These are phyloP conservation scores for Collybiopsis confluens DNA, from an alignment of 768 basidiomycete species.

Conservation along the genomic window DNA sequence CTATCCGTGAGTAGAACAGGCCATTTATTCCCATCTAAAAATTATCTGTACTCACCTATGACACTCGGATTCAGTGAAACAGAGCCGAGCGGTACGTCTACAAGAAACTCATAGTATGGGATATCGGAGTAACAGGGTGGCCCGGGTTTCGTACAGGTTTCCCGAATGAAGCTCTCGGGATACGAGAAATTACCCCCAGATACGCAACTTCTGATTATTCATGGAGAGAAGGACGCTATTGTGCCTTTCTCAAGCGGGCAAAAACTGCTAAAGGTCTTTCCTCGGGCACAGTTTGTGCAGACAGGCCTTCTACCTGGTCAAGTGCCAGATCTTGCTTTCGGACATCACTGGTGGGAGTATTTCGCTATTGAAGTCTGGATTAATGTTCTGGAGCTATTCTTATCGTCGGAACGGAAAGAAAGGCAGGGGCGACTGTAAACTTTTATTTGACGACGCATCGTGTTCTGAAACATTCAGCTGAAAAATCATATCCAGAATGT, in stretches of 20 bases:
- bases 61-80: conserved; percentile 21
- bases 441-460: no score
- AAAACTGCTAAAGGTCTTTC: conserved; percentile 31
- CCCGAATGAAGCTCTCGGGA: conserved; percentile 24
- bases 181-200: conserved; percentile 26
- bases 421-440: background rate
- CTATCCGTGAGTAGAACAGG: conserved; percentile 1
- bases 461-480: no score
- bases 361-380: conserved; percentile 38
- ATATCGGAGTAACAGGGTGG: background rate
- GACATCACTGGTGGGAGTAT: conserved; percentile 45
- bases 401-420: conserved; percentile 9
- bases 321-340: conserved; percentile 33
- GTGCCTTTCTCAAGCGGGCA: conserved; percentile 32
- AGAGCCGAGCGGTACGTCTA: conserved; percentile 27
- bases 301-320: conserved; percentile 28
- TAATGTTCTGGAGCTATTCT: conserved; percentile 33
- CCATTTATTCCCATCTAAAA: background rate
- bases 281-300: conserved; percentile 31
- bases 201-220: conserved; percentile 34
- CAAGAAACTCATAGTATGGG: background rate
- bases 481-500: no score
- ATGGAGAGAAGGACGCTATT: conserved; percentile 34
- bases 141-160: background rate
- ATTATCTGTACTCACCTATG: no score